These are phyloP conservation scores for Candida alai DNA, from an alignment of 805 yeast species.

Conservation along the genomic window DNA sequence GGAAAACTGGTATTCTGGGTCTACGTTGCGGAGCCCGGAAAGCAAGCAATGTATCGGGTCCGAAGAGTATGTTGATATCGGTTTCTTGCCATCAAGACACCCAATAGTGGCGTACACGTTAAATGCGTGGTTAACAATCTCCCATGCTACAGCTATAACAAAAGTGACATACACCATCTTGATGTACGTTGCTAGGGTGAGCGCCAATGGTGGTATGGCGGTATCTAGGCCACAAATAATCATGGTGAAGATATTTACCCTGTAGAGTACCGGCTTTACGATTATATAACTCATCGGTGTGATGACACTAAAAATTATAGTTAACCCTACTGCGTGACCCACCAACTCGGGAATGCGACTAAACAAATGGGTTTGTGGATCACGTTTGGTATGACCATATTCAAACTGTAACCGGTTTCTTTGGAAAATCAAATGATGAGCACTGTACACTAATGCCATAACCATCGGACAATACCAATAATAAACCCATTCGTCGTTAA, in stretches of 20 bases:
- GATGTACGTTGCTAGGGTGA: constrained; percentile 27
- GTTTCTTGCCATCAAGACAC: constrained; percentile 62
- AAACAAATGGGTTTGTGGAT: constrained; percentile 35
- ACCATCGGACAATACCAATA: constrained; percentile 45
- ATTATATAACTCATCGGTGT: constrained; percentile 40
- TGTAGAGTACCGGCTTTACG: constrained; percentile 42
- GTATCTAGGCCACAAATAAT: constrained; percentile 35
- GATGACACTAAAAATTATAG: constrained; percentile 21
- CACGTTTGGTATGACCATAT: constrained; percentile 37
- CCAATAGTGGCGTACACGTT: constrained; percentile 69
- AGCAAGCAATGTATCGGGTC: constrained; percentile 63
- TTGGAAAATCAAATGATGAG: constrained; percentile 51
- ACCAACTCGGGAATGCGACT: constrained; percentile 25
- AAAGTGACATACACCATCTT: constrained; percentile 30
- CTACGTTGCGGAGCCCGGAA: constrained; percentile 57
- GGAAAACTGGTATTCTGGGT: constrained; percentile 24
- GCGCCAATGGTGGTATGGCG: constrained; percentile 33
- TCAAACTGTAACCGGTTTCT: constrained; percentile 50
- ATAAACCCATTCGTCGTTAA: constrained; percentile 45
- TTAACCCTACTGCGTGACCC: constrained; percentile 35
- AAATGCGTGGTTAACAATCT: constrained; percentile 52
- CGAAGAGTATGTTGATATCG: constrained; percentile 54
- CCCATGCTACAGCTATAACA: constrained; percentile 45
- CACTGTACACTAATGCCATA: constrained; percentile 43
- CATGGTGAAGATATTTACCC: constrained; percentile 24